Evolutionary conservation across 768 basidiomycete species (phyloP), one percentile per base, ranked within the genome.

Genomic region (Calocera viscosa): DNA sequence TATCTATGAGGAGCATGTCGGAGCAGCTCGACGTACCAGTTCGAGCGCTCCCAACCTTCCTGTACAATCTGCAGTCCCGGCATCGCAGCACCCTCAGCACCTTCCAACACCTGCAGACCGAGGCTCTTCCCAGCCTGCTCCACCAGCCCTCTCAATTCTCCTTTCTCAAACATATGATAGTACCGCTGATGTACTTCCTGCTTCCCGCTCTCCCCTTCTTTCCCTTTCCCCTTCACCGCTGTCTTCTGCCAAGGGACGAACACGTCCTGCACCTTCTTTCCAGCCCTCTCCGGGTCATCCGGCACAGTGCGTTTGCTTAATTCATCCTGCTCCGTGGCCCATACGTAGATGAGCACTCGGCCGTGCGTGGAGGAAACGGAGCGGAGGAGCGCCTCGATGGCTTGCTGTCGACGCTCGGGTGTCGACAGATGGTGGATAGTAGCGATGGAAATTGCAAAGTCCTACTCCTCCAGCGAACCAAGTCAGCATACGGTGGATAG

Each of bases 401-500:
- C 88, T 19, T 80, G 74, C 69, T 79, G 81, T 22, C 96, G 82
- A 35, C 96, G 83, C 66, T 82, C 81, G 11, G 82, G 80, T 0
- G 93, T 95, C 1, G 93, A 86, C 3, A 99, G 81, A 76, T 99
- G 96, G 72, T 99, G 96, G 53, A 98, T 91, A 1, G 95, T 98
- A 30, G 96, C 96, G 69, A 99, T 94, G 2, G 94, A 96, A 63
- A 99, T 94, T 1, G 90, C 90, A 72, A 92, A 96, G 78, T 97
- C 93, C 94, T 97, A 71, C 22, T n/a, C 43, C 40, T 14, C 47
- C 68, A 26, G n/a, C 32, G 19, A 63, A 64, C n/a, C n/a, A 38
- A 39, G 49, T 47, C 43, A 35, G 11, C 26, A 24, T 28, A 35
- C 24, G n/a, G n/a, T n/a, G n/a, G n/a, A n/a, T n/a, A 40, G 63